Percentiles rank a stretch among this genome's conserved stretches.
These are phyloP conservation scores for Mycosphaerella arachidis DNA, from an alignment of 2,329 filamentous ascomycete species.

Conservation along the genomic window DNA sequence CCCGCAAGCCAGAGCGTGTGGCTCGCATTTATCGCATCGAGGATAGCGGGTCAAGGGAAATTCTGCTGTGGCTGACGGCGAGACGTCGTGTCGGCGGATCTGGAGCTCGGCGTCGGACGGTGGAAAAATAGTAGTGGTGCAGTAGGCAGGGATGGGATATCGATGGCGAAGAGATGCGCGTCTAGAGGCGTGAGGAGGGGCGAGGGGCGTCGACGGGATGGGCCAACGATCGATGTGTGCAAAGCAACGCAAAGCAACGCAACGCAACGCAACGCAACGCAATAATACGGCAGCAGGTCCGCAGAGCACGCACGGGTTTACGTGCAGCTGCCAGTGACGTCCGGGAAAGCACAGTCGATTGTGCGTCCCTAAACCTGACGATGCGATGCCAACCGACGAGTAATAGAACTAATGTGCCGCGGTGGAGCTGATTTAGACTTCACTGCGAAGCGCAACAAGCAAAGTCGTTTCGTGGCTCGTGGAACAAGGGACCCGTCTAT, in stretches of 20 bases:
- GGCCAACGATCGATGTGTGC: too few relatives aligned
- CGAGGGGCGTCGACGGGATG: too few relatives aligned
- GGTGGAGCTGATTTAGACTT: background rate
- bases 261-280: too few relatives aligned
- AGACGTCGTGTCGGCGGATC: background rate
- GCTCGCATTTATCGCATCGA: slow-evolving; percentile 3
- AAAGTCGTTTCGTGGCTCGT: background rate
- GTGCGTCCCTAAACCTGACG: background rate
- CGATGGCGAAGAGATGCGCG: background rate
- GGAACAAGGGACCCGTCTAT: background rate
- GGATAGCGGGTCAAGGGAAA: background rate
- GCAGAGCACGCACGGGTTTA: too few relatives aligned
- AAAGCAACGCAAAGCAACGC: too few relatives aligned
- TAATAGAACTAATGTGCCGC: background rate
- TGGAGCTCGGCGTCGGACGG: background rate
- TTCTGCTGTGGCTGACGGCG: background rate
- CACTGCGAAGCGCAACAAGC: background rate
- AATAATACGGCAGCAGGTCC: too few relatives aligned
- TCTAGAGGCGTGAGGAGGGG: background rate
- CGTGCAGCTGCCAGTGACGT: background rate
- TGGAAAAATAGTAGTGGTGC: background rate
- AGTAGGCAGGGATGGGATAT: background rate
- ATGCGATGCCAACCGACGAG: background rate
- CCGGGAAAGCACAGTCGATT: too few relatives aligned
- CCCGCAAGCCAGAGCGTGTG: background rate